Evolutionary conservation across 805 yeast species (phyloP), one percentile per base, ranked within the genome.

Genomic region (Kodamaea kaohsiungensis): DNA sequence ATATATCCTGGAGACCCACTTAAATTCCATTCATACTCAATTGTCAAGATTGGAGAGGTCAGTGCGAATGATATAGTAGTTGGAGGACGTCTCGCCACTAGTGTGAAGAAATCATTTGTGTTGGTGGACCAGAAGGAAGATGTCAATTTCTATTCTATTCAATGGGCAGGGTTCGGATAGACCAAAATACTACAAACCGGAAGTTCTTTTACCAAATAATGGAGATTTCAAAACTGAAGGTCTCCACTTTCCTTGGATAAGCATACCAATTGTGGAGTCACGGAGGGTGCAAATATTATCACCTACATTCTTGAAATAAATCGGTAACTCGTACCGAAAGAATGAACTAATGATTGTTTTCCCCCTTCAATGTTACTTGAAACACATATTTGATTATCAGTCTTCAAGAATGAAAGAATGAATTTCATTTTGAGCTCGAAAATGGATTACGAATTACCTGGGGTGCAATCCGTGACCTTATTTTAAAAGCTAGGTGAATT

Each of bases 121-220:
- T 61, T 88, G 7, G 76, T 80, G 13, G 84, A 22, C 13, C 17
- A 30, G 7, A 30, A 49, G 16, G 52, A 49, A 7, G 27, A 17
- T 7, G 51, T 43, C 10, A 38, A 18, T 10, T 47, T 53, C 22
- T 49, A 38, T 64, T 87, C 96, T 5, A 75, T 93, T 1, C 97
- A 93, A 70, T 93, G 99, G 99, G 91, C 98, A 0, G 98, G 97
- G 0, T 93, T 93, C 72, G 98, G 97, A 54, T 91, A 68, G 57
- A n/a, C n/a, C 6, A 22, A 8, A 3, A 16, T 13, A 22, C 9
- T 19, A 22, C 25, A 22, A 22, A 4, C 3, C 25, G 6, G 3
- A 22, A 22, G 6, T 22, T 22, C 25, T 4, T n/a, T n/a, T 6
- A 22, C 25, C 6, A 22, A 22, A 22, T 22, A 5, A 8, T 10